Percentiles rank a stretch among this genome's conserved stretches.
Conservation (phyloP, 2,329 filamentous ascomycete genomes). For the Alternaria postmessia region DNA sequence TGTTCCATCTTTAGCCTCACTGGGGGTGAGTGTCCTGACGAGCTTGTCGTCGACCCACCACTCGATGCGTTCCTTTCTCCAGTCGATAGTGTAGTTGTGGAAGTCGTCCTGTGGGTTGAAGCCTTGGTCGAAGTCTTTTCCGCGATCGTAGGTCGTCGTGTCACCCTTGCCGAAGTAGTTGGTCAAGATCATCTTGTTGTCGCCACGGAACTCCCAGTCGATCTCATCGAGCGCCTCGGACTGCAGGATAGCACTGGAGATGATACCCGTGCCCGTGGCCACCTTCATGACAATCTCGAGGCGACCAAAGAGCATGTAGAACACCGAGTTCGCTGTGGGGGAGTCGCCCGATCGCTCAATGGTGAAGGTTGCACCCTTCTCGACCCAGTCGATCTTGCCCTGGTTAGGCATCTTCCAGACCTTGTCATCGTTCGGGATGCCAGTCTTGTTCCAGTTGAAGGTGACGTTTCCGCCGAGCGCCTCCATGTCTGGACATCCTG, state of each 20-base stretch:
- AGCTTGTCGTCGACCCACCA: conserved; percentile 71
- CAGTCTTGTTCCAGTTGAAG: conserved; percentile 63
- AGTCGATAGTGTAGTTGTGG: conserved; percentile 64
- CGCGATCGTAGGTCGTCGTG: conserved; percentile 61
- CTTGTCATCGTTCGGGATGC: conserved; percentile 42
- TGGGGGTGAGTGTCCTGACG: conserved; percentile 69
- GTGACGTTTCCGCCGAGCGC: conserved; percentile 70
- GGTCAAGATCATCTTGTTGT: conserved; percentile 54
- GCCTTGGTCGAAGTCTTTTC: conserved; percentile 42
- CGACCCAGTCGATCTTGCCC: conserved; percentile 69
- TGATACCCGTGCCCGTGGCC: conserved; percentile 59
- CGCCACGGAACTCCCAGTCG: conserved; percentile 59
- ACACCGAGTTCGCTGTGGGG: conserved; percentile 73
- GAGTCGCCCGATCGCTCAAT: conserved; percentile 76
- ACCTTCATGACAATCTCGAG: conserved; percentile 59
- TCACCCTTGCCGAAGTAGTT: conserved; percentile 66
- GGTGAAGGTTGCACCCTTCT: conserved; percentile 74
- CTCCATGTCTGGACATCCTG: conserved; percentile 72
- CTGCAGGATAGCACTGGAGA: conserved; percentile 60
- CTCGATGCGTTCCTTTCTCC: conserved; percentile 68
- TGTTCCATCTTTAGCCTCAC: conserved; percentile 65
- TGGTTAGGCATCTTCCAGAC: conserved; percentile 72
- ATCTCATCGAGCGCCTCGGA: conserved; percentile 63
- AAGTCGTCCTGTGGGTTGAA: conserved; percentile 42
- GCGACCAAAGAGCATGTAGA: conserved; percentile 64